phyloP scores from a whole-genome alignment of 176 grass and related monocot genomes.

The Dendrocalamus sinicus region DNA sequence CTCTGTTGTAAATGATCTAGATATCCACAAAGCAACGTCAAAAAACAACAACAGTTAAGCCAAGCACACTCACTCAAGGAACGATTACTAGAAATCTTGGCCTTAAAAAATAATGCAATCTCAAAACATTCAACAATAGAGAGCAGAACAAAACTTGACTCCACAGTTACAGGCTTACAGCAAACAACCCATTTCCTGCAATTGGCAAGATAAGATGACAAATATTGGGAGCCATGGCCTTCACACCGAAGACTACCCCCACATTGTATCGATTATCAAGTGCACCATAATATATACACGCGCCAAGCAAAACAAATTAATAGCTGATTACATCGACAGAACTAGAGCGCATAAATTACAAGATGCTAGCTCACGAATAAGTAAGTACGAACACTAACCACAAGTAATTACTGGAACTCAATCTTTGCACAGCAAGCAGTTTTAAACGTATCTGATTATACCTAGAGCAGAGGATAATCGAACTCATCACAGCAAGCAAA shows the following conservation, averaged over 20 bases:
- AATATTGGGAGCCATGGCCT: not conserved
- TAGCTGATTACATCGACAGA: not conserved
- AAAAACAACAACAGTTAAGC: not conserved
- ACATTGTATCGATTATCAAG: not conserved
- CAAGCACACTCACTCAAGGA: not conserved
- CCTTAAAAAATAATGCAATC: not conserved
- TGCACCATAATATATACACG: not conserved
- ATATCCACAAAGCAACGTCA: not conserved
- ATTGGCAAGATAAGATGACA: not conserved
- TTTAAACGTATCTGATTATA: not conserved
- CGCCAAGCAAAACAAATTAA: not conserved
- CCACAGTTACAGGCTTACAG: not conserved
- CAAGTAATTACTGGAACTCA: not conserved
- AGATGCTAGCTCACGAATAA: not conserved
- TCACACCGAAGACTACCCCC: not conserved
- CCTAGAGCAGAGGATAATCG: not conserved
- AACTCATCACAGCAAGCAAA: not conserved
- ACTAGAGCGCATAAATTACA: not conserved
- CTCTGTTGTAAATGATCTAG: slow-evolving; percentile 74
- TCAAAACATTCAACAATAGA: not conserved
- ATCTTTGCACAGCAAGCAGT: not conserved
- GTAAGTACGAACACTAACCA: not conserved
- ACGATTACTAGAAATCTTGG: not conserved
- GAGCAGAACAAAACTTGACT: not conserved
- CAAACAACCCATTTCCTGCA: not conserved